phyloP scores from a whole-genome alignment of 2,329 filamentous ascomycete genomes.

The Alternaria ventricosa region DNA sequence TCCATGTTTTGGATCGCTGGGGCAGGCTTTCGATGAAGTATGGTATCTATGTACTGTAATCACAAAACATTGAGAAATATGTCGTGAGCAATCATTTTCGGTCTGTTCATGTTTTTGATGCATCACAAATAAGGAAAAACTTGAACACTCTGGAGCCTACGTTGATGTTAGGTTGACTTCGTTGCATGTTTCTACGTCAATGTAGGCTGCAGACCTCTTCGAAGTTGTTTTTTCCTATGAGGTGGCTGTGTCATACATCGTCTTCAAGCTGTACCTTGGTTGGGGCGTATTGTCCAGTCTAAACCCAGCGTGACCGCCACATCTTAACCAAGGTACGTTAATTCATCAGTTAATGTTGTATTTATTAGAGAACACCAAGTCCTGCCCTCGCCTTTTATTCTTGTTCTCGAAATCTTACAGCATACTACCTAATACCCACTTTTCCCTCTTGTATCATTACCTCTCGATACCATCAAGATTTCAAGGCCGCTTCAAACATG shows the following conservation, averaged over 20 bases:
- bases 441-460: neutral
- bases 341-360: neutral
- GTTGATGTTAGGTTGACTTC: too few relatives aligned
- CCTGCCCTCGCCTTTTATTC: neutral
- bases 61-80: conserved; percentile 1
- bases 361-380: neutral
- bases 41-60: conserved; percentile 3
- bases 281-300: neutral
- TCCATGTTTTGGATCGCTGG: neutral
- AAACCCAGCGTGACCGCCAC: neutral
- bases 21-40: conserved; percentile 1
- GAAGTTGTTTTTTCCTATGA: too few relatives aligned
- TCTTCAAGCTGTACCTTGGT: neutral
- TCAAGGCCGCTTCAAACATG: neutral
- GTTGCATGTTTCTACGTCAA: neutral
- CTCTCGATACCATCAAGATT: neutral
- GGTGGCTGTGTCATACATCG: neutral
- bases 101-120: neutral
- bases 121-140: neutral
- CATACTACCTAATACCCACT: neutral
- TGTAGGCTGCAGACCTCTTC: neutral
- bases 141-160: neutral
- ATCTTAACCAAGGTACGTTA: neutral
- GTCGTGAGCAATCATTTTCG: neutral
- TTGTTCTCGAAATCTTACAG: neutral